Percentiles rank a stretch among this genome's conserved stretches.
Evolutionary conservation across 139 green algal genomes (phyloP).

Genomic region (Chlamydomonas asymmetrica): DNA sequence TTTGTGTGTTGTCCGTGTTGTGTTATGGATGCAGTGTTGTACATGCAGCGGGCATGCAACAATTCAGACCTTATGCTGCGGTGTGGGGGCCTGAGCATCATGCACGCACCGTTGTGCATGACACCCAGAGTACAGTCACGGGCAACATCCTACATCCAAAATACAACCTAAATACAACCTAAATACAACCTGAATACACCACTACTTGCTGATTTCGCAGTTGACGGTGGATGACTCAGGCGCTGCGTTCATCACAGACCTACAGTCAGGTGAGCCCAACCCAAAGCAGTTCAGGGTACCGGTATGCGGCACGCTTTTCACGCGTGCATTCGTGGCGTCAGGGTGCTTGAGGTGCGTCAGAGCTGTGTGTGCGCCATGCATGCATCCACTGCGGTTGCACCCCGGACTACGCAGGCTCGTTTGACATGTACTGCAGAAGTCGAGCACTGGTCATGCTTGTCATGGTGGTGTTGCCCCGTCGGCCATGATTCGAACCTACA

Average conservation of each 20-base stretch:
- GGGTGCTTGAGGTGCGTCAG: background rate
- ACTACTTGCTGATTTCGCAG: background rate
- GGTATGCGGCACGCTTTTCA: no score
- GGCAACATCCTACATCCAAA: no score
- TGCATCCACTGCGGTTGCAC: background rate
- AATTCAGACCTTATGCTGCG: no score
- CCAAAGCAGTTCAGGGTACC: no score
- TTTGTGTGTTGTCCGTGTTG: no score
- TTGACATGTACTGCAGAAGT: background rate
- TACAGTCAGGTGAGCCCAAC: constrained; percentile 62
- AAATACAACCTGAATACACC: background rate
- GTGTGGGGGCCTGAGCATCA: no score
- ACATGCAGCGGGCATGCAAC: no score
- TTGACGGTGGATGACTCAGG: constrained; percentile 29
- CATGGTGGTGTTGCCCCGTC: background rate
- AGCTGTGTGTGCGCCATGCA: background rate
- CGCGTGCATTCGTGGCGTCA: background rate
- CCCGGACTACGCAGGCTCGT: no score
- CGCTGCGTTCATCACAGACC: constrained; percentile 62
- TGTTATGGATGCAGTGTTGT: no score
- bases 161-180: background rate
- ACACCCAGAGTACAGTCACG: no score
- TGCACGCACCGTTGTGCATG: no score
- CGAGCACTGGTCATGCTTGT: background rate
- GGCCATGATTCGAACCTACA: no score